Conservation (phyloP, 1,284 basidiomycete genomes). For the Anthracocystis walkeri region DNA sequence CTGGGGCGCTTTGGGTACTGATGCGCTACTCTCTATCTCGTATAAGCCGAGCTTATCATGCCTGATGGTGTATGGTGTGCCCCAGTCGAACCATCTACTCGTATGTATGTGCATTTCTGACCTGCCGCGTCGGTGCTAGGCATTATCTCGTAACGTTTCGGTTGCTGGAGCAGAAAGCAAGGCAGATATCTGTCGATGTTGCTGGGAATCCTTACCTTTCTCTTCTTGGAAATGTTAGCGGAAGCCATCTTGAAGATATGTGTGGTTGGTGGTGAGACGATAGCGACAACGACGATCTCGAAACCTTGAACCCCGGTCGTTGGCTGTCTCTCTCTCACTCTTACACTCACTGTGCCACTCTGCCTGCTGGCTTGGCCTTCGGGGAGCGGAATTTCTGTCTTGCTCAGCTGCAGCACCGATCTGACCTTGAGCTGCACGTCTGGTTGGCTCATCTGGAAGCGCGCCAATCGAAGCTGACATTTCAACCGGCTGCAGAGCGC, state of each 20-base stretch:
- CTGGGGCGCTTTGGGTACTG: too few relatives aligned
- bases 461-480: background rate
- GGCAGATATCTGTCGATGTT: conserved; percentile 11
- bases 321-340: background rate
- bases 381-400: background rate
- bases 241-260: conserved; percentile 61
- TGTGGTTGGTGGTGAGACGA: conserved; percentile 41
- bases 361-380: conserved; percentile 4
- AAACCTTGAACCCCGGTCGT: conserved; percentile 26
- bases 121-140: background rate
- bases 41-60: too few relatives aligned
- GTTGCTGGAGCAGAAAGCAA: background rate
- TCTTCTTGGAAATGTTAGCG: conserved; percentile 68
- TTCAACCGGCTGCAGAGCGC: background rate
- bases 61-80: too few relatives aligned
- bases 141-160: background rate
- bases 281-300: conserved; percentile 25
- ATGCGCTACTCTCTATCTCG: too few relatives aligned
- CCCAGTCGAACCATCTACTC: too few relatives aligned
- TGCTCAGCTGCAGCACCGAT: conserved; percentile 5
- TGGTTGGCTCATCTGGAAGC: background rate
- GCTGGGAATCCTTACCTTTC: conserved; percentile 61
- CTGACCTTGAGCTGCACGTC: background rate
- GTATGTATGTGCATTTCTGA: too few relatives aligned
- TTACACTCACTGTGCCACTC: background rate